Conservation (phyloP, 306 rosid species). For the Cyclanthera cordifolia region DNA sequence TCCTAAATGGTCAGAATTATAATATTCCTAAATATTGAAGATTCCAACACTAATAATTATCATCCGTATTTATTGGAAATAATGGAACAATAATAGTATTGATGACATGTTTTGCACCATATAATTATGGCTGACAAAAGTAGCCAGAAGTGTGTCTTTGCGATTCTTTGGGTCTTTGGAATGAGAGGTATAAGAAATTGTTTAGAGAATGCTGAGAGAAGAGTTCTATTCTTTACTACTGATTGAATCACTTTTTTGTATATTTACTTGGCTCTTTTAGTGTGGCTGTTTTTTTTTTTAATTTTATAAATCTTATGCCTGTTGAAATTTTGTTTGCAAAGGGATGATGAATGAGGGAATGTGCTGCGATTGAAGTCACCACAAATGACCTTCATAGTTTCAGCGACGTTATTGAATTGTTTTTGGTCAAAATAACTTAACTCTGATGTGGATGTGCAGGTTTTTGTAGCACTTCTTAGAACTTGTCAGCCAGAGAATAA, state of each 20-base stretch:
- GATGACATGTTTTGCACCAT: not conserved
- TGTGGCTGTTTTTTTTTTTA: not conserved
- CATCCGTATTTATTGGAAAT: not conserved
- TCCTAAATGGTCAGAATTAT: too few species aligned
- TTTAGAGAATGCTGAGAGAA: not conserved
- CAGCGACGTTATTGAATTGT: not conserved
- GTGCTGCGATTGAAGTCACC: not conserved
- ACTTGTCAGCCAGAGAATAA: conserved; percentile 98
- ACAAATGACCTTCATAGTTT: not conserved
- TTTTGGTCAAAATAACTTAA: conserved; percentile 14
- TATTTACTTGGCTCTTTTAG: not conserved
- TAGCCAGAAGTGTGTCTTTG: not conserved
- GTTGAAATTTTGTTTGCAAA: not conserved
- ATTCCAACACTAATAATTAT: too few species aligned
- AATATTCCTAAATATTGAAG: too few species aligned
- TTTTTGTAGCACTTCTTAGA: conserved; percentile 95
- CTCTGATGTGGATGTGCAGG: conserved; percentile 46
- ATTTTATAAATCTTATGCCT: not conserved
- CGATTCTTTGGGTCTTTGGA: not conserved
- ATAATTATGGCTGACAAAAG: not conserved
- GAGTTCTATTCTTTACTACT: not conserved
- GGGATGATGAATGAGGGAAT: not conserved
- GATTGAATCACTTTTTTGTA: not conserved
- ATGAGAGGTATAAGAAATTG: not conserved
- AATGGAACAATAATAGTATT: not conserved